These are phyloP conservation scores for Acanthamoeba healyi DNA, from an alignment of 208 protist genomes.

Conservation along the genomic window DNA sequence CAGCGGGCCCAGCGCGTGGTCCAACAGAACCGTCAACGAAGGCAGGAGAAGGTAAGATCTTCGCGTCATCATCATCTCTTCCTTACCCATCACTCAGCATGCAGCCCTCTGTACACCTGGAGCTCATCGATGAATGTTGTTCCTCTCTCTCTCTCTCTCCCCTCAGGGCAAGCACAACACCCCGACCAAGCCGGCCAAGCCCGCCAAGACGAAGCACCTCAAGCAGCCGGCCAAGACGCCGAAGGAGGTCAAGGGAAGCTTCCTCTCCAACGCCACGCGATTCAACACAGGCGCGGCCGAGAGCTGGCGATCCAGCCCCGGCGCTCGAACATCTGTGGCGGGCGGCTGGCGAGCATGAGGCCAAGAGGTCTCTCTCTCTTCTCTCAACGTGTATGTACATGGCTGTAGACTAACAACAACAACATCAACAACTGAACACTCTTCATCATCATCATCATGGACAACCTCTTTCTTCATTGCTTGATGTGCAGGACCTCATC, in stretches of 20 bases:
- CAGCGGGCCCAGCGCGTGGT: neutral
- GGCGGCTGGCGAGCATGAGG: neutral
- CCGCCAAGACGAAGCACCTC: constrained; percentile 15
- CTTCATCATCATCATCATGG: too few species aligned
- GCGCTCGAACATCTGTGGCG: neutral
- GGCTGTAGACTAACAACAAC: too few species aligned
- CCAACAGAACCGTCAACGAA: neutral
- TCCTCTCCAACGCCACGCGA: neutral
- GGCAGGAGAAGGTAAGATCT: neutral
- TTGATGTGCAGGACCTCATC: too few species aligned
- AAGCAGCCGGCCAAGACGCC: constrained; percentile 7
- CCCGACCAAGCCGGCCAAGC: neutral
- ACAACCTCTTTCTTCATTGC: too few species aligned
- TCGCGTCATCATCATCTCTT: neutral
- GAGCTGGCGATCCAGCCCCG: constrained; percentile 3
- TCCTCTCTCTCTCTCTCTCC: neutral
- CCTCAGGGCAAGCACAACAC: neutral
- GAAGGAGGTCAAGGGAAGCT: neutral
- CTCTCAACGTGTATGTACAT: too few species aligned
- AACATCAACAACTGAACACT: too few species aligned
- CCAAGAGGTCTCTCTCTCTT: too few species aligned
- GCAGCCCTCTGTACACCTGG: too few species aligned
- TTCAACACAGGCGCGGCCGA: neutral
- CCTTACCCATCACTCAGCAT: too few species aligned
- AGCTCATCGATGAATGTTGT: neutral